Evolutionary conservation across 1,284 basidiomycete genomes (phyloP), one percentile per base, ranked within the genome.

Genomic region (Afroboletus lepidellus): DNA sequence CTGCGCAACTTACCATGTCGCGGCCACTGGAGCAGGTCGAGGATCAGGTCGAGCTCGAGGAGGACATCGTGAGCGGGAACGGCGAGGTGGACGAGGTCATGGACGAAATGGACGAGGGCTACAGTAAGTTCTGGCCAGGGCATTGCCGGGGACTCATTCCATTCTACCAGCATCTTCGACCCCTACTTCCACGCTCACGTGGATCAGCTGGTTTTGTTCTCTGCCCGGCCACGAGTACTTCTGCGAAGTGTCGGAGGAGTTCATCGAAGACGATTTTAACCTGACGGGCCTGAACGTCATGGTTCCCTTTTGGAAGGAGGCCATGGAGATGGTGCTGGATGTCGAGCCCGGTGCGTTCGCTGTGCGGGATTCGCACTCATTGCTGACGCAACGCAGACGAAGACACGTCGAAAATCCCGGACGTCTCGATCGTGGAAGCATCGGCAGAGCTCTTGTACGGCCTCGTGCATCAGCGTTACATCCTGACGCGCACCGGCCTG

Each of bases 201-300:
- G 93, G 94, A 96, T 96, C 67, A 90, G 88, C 62, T 99, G 96
- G 97, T 99, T 98, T 77, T 98, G 95, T 68, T 94, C 94, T 20
- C 76, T 99, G 41, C 94, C 97, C 6, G 97, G 97, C 6, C 97
- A 99, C 73, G 97, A 99, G 74, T 99, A 98, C 75, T 99, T 98
- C 71, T 95, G 92, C 72, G 94, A 96, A 74, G 94, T 98, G 20
- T 86, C 90, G 50, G 95, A 99, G 68, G 96, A 99, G 67, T 99
- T 98, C 71, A 99, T 99, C 71, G 97, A 99, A 70, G 97, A 99
- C 73, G 97, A 99, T 70, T 99, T 99, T 76, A 99, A 99, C 75
- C 77, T 99, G 49, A 99, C 97, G 1, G 97, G 97, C 2, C 74
- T 99, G 59, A 95, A 94, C 69, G 82, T 85, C 18, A 88, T 98